Evolutionary conservation across 805 yeast genomes (phyloP), one percentile per base, ranked within the genome.

Genomic region (Wickerhamomyces strasburgensis): DNA sequence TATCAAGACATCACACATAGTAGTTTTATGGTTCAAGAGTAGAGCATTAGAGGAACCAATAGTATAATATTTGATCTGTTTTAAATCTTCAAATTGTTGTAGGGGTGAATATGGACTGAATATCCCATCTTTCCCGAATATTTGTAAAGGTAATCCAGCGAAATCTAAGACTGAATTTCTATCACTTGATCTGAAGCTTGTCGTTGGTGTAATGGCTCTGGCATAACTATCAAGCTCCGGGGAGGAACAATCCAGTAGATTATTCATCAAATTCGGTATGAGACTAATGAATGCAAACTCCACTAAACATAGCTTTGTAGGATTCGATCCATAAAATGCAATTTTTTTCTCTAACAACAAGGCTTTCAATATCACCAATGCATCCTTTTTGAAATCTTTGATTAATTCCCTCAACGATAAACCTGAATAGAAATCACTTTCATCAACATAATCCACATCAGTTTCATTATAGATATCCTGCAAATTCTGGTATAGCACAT

Each of bases 61-160:
- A 54, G 85, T 63, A 47, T 77, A 93, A 54, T 78, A 78, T 25
- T 70, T 64, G 0, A 89, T 72, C 15, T 72, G 69, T 23, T 65
- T 67, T 35, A 93, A 65, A 48, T 84, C 88, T 35, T 83, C 84
- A 38, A 90, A 64, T 54, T 90, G 98, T 58, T 90, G 98, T 38
- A 93, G 64, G 0, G 98, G 95, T n/a, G 89, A 70, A 61, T 90
- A 93, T 2, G 98, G 98, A 48, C 83, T 81, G 69, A 94, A 89
- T 42, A 90, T 70, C 2, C 94, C 88, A 30, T 94, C 94, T 47
- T 76, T 74, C 34, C 87, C 87, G 60, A 93, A 93, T 1, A 88
- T 59, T 49, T 83, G 89, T 34, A 93, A 64, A 0, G 98, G 98
- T 23, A 93, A 66, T 0, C 98, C 98, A 53, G 87, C 73, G 55